Evolutionary conservation across 2,329 filamentous ascomycete species (phyloP).

Genomic region (Fonsecaea erecta): DNA sequence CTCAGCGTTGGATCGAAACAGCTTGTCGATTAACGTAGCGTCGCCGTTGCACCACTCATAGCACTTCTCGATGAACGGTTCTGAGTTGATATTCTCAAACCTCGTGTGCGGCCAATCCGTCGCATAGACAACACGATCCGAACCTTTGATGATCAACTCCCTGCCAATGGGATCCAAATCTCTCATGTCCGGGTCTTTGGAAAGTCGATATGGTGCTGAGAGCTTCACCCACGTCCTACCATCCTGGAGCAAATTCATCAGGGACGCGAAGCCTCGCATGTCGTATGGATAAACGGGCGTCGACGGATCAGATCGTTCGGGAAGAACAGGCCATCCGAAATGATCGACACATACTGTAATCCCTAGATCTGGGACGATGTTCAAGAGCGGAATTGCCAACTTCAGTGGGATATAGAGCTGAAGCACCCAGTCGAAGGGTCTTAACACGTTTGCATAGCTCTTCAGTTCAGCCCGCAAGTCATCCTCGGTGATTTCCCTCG

Average conservation of each 20-base stretch:
- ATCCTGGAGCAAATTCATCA: conserved; percentile 53
- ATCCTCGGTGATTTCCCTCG: conserved; percentile 46
- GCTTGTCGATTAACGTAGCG: conserved; percentile 41
- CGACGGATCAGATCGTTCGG: conserved; percentile 28
- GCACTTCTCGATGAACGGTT: conserved; percentile 59
- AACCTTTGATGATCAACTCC: conserved; percentile 55
- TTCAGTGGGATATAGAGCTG: conserved; percentile 63
- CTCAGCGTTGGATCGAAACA: conserved; percentile 63
- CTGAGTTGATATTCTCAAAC: conserved; percentile 62
- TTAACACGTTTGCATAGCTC: conserved; percentile 57
- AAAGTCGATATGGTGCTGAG: conserved; percentile 63
- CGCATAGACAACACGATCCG: conserved; percentile 59
- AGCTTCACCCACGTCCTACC: conserved; percentile 61
- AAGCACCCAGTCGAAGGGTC: conserved; percentile 60
- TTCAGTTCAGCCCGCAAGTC: conserved; percentile 52
- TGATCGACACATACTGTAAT: conserved; percentile 63
- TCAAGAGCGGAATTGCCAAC: conserved; percentile 55
- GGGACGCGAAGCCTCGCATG: conserved; percentile 55
- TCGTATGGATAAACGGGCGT: conserved; percentile 48
- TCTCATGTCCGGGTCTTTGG: conserved; percentile 49
- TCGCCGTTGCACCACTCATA: conserved; percentile 55
- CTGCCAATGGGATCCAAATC: conserved; percentile 56
- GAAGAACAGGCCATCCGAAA: conserved; percentile 58
- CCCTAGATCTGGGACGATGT: conserved; percentile 53
- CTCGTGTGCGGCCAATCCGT: conserved; percentile 70